Evolutionary conservation across 2,329 filamentous ascomycete species (phyloP), one percentile per base, ranked within the genome.

Genomic region (Neodidymelliopsis sp.): DNA sequence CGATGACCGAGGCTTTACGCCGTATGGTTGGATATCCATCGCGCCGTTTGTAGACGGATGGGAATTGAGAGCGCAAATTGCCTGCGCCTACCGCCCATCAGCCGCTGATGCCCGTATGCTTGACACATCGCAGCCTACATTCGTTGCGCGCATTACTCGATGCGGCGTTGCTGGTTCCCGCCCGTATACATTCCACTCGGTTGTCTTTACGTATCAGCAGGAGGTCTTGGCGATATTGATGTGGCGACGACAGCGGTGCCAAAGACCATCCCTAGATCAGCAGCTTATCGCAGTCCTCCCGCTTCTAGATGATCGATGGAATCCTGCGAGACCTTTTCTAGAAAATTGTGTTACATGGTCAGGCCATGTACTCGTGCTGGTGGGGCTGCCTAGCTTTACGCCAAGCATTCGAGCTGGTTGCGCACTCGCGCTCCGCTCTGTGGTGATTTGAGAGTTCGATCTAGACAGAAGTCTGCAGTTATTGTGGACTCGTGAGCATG

Each of bases 71-170:
- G 34, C 34, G 31, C 6, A 29, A 50, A 35, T 36, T 44, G 47
- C 40, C 47, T 50, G 29, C 19, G 13, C 24, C 41, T 50, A 39
- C 47, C 40, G 40, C 40, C 35, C 23, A 22, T 36, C 35, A 40
- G 33, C 47, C 40, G 40, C 30, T 35, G 47, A 36, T 50, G 35
- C 23, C 47, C 47, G 47, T 25, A 20, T 8, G 22, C 20, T 44
- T 38, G 24, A 40, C 38, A 49, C 38, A 40, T 15, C n/a, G 27
- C 6, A n/a, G 28, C 15, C 28, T 29, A 10, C 12, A 9, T 29
- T 25, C 35, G 22, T 11, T 35, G 30, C 23, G 18, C 19, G 15
- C 23, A 36, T 31, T 40, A 30, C 47, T 45, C 19, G 18, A 45
- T 30, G 11, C 24, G 29, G 47, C 9, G 6, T 16, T 5, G 7